Conservation (phyloP, 116 monocot genomes). For the Dioscorea cayenensis region DNA sequence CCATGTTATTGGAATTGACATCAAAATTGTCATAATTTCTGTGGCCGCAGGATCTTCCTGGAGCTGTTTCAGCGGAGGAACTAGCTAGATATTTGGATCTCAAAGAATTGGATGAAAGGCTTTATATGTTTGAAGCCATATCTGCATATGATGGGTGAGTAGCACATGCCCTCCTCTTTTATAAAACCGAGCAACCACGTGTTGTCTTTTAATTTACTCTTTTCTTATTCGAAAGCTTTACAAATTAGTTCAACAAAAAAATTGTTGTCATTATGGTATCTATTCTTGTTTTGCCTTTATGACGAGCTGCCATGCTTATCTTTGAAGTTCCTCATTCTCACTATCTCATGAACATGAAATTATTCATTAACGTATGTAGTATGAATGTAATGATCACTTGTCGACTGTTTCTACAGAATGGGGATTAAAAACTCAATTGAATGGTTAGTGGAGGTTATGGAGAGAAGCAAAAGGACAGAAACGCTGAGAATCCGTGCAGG, state of each 20-base stretch:
- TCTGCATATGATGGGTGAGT: slow-evolving; percentile 87
- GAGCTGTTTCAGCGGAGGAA: slow-evolving; percentile 71
- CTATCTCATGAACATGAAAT: not conserved
- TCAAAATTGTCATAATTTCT: not conserved
- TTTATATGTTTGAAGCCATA: slow-evolving; percentile 63
- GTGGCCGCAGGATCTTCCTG: slow-evolving; percentile 66
- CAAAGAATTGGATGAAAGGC: slow-evolving; percentile 83
- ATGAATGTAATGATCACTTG: not conserved
- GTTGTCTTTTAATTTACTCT: not conserved
- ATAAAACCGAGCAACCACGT: not conserved
- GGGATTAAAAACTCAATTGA: slow-evolving; percentile 72
- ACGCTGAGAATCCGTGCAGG: slow-evolving; percentile 42
- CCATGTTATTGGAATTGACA: not conserved
- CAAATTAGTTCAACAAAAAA: too few relatives aligned
- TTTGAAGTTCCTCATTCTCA: too few relatives aligned
- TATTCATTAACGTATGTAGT: not conserved
- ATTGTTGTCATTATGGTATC: too few relatives aligned
- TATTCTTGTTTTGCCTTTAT: too few relatives aligned
- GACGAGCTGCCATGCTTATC: too few relatives aligned
- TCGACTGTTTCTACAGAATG: slow-evolving; percentile 29
- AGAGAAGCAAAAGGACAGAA: slow-evolving; percentile 77
- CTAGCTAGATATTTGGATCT: slow-evolving; percentile 82
- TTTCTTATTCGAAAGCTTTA: too few relatives aligned
- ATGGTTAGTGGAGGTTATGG: slow-evolving; percentile 86
- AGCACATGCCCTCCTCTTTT: not conserved